Evolutionary conservation across 148 eudicot species (phyloP), one percentile per base, ranked within the genome.

Genomic region (Rhododendron mucronatum): DNA sequence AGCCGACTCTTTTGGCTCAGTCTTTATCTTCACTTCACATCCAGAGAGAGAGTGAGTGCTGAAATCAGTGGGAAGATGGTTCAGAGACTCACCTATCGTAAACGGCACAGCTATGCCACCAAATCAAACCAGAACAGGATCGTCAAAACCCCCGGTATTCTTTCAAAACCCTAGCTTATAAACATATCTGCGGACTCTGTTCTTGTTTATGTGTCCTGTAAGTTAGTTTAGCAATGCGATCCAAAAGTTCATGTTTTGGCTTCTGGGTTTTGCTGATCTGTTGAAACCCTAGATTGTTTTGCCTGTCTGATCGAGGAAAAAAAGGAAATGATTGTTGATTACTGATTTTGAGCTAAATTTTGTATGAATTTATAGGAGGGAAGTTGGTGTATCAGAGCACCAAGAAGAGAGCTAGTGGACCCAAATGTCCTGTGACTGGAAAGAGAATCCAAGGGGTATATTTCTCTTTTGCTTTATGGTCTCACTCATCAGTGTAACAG

Each of bases 381-480:
- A 90, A 88, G 87, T 88, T 92, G 67, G 88, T 92, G 80, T 92
- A 90, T 50, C 94, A 90, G 88, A 92, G 71, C 87, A 92, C 92
- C 13, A 92, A 92, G 88, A 92, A 92, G 91, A 88, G 94, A 80
- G 94, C 94, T 45, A 92, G 92, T 37, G 94, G 94, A 82, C 94
- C 94, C 41, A 92, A 90, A 67, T 92, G 94, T 82, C 91, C 91
- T 21, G 91, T 92, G 26, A 92, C 94, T 26, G 94, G 94, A 78
- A 92, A 92, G 86, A 88, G 92, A 85, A 90, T 92, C 85, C 92
- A 92, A 86, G 93, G 93, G 90, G 93, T 92, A 90, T 59, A 71
- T 59, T 9, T 33, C 63, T 44, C 14, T 69, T 71, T 57, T 4
- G 30, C 33, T 47, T 7, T 14, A 0, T 30, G 18, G 8, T 30